phyloP scores from a whole-genome alignment of 768 basidiomycete species.

The Hortiboletus campestris region DNA sequence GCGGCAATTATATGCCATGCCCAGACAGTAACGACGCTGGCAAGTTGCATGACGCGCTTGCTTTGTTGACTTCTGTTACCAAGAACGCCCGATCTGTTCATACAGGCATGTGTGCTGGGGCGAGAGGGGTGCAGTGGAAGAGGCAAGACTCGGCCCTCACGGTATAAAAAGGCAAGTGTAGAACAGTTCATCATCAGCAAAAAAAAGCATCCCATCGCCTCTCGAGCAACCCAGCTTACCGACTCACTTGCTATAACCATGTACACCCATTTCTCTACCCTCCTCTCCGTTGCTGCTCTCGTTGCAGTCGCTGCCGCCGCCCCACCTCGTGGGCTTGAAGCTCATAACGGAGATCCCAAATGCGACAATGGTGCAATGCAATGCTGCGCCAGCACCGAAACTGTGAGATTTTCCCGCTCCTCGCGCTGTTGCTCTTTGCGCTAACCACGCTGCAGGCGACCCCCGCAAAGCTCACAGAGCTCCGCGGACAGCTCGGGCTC shows the following conservation, averaged over 20 bases:
- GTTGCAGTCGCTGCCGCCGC: constrained; percentile 3
- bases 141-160: neutral
- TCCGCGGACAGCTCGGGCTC: constrained; percentile 1
- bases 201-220: neutral
- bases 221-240: neutral
- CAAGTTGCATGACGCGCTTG: neutral
- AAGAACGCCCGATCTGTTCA: too few species aligned
- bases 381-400: constrained; percentile 10
- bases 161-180: constrained; percentile 4
- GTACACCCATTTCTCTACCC: constrained; percentile 2
- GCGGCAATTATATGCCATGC: neutral
- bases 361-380: constrained; percentile 12
- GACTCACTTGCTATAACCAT: neutral
- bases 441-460: constrained; percentile 1
- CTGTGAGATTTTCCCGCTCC: neutral
- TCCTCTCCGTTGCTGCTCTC: constrained; percentile 11
- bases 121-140: neutral
- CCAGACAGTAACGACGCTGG: neutral
- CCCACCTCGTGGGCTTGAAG: constrained; percentile 7
- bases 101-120: neutral
- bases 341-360: neutral
- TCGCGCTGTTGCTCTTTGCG: too few species aligned
- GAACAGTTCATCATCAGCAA: neutral
- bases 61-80: neutral
- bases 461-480: neutral